Evolutionary conservation across 495 filamentous ascomycete genomes (phyloP).

Genomic region (Trichocladium uniseriatum): DNA sequence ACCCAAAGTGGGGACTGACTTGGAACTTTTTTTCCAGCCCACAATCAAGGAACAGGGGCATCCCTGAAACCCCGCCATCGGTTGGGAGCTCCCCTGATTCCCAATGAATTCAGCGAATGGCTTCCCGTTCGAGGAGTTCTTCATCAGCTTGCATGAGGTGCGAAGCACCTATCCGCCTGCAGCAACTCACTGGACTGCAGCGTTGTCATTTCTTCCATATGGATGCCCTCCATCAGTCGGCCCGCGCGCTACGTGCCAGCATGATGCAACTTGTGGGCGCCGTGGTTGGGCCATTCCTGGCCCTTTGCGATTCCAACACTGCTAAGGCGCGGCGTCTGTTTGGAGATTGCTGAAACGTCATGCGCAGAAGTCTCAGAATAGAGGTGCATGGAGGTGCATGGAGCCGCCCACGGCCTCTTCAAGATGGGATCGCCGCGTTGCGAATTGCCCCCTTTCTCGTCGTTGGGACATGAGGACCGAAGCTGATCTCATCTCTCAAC

Average conservation of each 20-base stretch:
- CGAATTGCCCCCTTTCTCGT: neutral
- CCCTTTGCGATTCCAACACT: neutral
- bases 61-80: slow-evolving; percentile 2
- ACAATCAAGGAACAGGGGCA: slow-evolving; percentile 2
- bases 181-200: neutral
- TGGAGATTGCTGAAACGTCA: slow-evolving; percentile 10
- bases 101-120: too few species aligned
- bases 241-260: slow-evolving; percentile 9
- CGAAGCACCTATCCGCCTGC: slow-evolving; percentile 13
- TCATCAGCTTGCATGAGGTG: slow-evolving; percentile 21
- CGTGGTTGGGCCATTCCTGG: neutral
- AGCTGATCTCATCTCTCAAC: too few species aligned
- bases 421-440: slow-evolving; percentile 4
- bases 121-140: too few species aligned
- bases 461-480: too few species aligned
- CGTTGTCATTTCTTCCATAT: slow-evolving; percentile 17
- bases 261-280: neutral
- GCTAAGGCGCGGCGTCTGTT: slow-evolving; percentile 9
- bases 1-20: slow-evolving; percentile 5
- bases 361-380: neutral
- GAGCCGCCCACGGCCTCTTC: slow-evolving; percentile 6
- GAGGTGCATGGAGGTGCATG: neutral
- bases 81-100: neutral
- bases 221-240: slow-evolving; percentile 11
- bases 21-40: slow-evolving; percentile 7